phyloP scores from a whole-genome alignment of 306 rosid species.

The Alnus glutinosa region DNA sequence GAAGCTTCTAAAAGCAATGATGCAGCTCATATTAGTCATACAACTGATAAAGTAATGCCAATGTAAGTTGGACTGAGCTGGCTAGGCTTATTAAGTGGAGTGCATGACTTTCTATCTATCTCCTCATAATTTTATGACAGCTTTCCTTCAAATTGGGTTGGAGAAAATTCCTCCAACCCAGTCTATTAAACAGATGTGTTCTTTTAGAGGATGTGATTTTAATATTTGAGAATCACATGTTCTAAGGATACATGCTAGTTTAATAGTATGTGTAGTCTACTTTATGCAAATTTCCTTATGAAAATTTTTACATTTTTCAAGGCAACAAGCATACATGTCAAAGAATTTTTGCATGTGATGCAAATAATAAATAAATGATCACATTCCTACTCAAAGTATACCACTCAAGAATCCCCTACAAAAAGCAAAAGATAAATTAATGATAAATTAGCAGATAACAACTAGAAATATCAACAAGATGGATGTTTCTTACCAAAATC shows the following conservation, averaged over 20 bases:
- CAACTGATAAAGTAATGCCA: background rate
- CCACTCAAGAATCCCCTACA: conserved; percentile 43
- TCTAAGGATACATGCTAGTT: no score
- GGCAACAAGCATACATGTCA: background rate
- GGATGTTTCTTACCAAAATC: conserved; percentile 44
- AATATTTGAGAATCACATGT: background rate
- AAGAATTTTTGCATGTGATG: background rate
- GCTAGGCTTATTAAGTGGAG: background rate
- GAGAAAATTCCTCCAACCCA: no score
- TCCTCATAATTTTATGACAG: no score
- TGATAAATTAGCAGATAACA: background rate
- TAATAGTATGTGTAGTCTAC: background rate
- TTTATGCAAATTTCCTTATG: background rate
- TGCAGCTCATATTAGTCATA: background rate
- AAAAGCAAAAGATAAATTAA: conserved; percentile 1
- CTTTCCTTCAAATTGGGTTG: no score
- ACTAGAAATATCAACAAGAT: background rate
- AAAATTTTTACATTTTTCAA: background rate
- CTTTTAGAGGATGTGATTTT: no score
- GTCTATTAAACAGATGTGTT: no score
- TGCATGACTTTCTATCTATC: background rate
- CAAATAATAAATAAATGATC: background rate
- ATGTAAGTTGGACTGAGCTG: background rate
- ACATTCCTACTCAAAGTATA: conserved; percentile 23
- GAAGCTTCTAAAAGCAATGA: background rate